Evolutionary conservation across 2,329 filamentous ascomycete species (phyloP), one percentile per base, ranked within the genome.

Genomic region (Neopestalotiopsis sp.): DNA sequence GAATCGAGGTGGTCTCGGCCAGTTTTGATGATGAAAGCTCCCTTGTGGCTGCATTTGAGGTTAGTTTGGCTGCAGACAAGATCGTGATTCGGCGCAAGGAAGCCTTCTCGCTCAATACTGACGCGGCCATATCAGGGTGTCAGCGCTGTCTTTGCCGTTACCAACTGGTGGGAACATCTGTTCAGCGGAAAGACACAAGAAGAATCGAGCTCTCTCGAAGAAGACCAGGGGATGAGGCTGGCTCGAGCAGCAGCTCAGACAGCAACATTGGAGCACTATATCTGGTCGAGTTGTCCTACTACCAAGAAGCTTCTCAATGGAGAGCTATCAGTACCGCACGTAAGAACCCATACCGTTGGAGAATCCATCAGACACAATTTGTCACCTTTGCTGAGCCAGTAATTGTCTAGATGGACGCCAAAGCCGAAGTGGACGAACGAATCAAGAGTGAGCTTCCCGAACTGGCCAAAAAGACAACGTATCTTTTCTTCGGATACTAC

Each of bases 251-350:
- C 82, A 4, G 75, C 79, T 0, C 68, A 71, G 17, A 79, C 74
- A 0, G 17, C 69, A 0, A 78, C 80, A 0, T 74, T 84, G 4
- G 75, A 83, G 70, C 80, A 83, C 67, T 84, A 79, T 71, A 75
- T 84, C 69, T 84, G 81, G 81, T 82, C 79, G n/a, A 84, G 82
- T 0, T 72, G 79, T 1, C 82, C 82, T 3, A 75, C 78, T 64
- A 72, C 75, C 13, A 75, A 71, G 58, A 71, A 67, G 17, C 69
- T 76, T 14, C 75, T 76, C 2, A 67, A 70, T 5, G 80, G 80
- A 0, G 75, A 78, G 58, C 69, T 72, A 4, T 45, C 71, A 1
- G 74, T 79, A 1, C 80, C 80, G 2, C 81, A 67, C 17, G 64
- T 66, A 24, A 66, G 64, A 30, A 65, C 17, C 9, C 32, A 12